phyloP scores from a whole-genome alignment of 331 rosid species.

The Acacia pycnantha region DNA sequence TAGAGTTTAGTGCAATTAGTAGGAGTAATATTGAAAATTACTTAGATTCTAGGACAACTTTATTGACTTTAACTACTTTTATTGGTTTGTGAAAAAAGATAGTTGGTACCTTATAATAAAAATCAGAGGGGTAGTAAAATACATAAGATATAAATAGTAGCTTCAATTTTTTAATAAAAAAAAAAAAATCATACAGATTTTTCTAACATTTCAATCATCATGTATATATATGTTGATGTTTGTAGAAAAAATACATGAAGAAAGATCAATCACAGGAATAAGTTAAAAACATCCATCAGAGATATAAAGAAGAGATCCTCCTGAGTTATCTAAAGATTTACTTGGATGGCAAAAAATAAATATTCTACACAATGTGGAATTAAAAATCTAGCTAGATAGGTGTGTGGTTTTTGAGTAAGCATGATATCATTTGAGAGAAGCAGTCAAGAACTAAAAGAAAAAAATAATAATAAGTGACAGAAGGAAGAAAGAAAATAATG shows the following conservation, averaged over 20 bases:
- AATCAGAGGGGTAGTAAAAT: too few species aligned
- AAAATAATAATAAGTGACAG: neutral
- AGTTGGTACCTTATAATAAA: too few species aligned
- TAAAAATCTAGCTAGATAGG: conserved; percentile 13
- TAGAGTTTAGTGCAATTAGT: too few species aligned
- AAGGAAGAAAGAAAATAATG: neutral
- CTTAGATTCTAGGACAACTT: too few species aligned
- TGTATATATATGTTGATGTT: too few species aligned
- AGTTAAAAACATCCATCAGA: neutral
- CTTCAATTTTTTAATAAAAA: neutral
- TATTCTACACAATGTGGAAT: neutral
- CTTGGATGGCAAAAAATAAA: neutral
- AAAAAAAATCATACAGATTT: neutral
- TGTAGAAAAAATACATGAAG: neutral
- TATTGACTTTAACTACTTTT: too few species aligned
- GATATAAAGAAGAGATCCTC: neutral
- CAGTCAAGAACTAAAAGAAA: neutral
- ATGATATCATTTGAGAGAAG: conserved; percentile 28
- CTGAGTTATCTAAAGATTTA: neutral
- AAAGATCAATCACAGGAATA: neutral
- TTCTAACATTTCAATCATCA: neutral
- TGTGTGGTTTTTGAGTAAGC: conserved; percentile 18
- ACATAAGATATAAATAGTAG: too few species aligned
- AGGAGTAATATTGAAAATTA: too few species aligned
- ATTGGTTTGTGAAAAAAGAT: too few species aligned